Evolutionary conservation across 345 rosid species (phyloP).

Genomic region (Hibiscus syriacus): DNA sequence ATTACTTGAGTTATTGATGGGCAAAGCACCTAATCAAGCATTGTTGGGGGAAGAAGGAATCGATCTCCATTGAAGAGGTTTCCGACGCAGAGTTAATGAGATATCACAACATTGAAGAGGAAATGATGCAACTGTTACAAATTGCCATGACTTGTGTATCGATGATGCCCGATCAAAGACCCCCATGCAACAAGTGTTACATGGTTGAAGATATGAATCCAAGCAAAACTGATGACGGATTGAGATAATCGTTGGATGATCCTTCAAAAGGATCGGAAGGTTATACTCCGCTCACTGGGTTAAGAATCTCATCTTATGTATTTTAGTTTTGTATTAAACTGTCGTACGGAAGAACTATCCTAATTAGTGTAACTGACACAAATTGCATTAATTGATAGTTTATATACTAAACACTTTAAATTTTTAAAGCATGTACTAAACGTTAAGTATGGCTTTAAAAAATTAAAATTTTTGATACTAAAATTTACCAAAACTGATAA

Average conservation of each 20-base stretch:
- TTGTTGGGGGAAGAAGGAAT: conserved; percentile 35
- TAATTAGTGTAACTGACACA: no score
- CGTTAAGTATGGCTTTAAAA: no score
- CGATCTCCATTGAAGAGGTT: conserved; percentile 85
- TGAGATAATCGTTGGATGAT: not conserved
- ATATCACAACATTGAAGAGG: conserved; percentile 69
- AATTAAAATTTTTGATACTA: no score
- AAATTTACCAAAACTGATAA: no score
- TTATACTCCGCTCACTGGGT: not conserved
- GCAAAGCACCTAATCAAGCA: conserved; percentile 1
- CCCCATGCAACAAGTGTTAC: conserved; percentile 65
- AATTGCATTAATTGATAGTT: no score
- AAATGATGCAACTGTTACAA: conserved; percentile 79
- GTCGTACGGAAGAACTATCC: no score
- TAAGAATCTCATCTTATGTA: no score
- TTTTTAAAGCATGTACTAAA: no score
- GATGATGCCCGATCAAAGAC: conserved; percentile 45
- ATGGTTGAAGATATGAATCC: conserved; percentile 52
- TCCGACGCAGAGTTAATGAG: conserved; percentile 77
- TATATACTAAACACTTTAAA: no score
- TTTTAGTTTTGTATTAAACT: no score
- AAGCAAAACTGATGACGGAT: not conserved
- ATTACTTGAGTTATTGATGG: conserved; percentile 73
- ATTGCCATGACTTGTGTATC: conserved; percentile 75
- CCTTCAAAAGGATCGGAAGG: not conserved